Conservation (phyloP, 108 stramenopile genomes). For the Stephanodiscus triporus region DNA sequence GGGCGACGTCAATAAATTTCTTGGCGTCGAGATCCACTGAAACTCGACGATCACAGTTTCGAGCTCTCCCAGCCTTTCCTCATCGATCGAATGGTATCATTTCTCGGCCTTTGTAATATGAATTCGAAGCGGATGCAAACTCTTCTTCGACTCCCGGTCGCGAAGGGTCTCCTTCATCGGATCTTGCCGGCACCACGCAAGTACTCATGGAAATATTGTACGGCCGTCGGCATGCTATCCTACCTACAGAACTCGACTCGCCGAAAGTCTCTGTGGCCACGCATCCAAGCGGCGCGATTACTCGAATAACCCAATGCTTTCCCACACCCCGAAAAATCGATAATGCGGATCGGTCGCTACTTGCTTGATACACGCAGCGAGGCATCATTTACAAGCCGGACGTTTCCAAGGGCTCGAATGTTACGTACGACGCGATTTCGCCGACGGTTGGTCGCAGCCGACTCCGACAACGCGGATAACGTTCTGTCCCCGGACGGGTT, state of each 20-base stretch:
- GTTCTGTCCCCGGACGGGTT: too few species aligned
- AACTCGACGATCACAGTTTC: neutral
- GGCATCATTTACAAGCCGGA: too few species aligned
- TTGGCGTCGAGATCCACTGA: constrained; percentile 3
- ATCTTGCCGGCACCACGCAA: constrained; percentile 21
- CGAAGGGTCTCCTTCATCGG: neutral
- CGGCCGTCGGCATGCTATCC: too few species aligned
- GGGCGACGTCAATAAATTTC: neutral
- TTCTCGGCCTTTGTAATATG: neutral
- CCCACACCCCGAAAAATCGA: constrained; percentile 51
- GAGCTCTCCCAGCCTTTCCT: too few species aligned
- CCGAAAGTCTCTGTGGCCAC: too few species aligned
- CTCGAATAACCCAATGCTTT: constrained; percentile 29
- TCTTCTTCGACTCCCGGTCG: constrained; percentile 5
- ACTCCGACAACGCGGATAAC: too few species aligned
- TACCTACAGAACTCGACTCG: too few species aligned
- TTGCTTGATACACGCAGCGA: too few species aligned
- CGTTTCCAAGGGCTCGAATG: too few species aligned
- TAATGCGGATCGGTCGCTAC: too few species aligned
- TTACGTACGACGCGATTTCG: too few species aligned
- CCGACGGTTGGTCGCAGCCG: too few species aligned
- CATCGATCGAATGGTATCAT: neutral
- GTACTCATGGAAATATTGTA: constrained; percentile 34
- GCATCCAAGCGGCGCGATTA: constrained; percentile 39
- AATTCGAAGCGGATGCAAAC: neutral